Conservation (phyloP, 176 grass and related monocot genomes). For the Bolboschoenus planiculmis region DNA sequence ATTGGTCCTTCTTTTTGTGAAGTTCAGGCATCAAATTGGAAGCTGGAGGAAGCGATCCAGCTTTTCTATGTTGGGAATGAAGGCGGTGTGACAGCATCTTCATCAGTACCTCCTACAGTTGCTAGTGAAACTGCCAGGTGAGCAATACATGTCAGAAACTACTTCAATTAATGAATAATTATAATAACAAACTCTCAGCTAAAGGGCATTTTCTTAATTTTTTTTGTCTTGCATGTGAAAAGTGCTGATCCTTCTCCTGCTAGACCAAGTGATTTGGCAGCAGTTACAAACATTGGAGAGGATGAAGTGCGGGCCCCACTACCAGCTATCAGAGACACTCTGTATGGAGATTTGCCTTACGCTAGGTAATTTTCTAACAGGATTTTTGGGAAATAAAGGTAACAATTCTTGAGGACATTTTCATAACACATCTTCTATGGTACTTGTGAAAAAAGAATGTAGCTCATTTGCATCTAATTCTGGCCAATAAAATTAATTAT, state of each 20-base stretch:
- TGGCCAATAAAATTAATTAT: not conserved
- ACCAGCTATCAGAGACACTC: slow-evolving; percentile 73
- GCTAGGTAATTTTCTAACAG: not conserved
- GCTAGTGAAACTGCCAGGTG: slow-evolving; percentile 22
- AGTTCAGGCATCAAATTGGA: slow-evolving; percentile 72
- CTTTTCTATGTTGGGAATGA: slow-evolving; percentile 83
- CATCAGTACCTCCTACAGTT: slow-evolving; percentile 22
- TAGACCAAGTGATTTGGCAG: slow-evolving; percentile 30
- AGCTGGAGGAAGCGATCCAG: slow-evolving; percentile 84
- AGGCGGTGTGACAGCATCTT: slow-evolving; percentile 24
- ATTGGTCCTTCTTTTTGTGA: not conserved
- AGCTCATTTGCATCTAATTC: not conserved
- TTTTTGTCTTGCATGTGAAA: not conserved
- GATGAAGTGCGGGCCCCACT: slow-evolving; percentile 77
- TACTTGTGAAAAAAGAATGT: not conserved
- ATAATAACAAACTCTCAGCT: not conserved
- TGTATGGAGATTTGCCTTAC: slow-evolving; percentile 59
- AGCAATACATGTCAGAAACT: slow-evolving; percentile 6
- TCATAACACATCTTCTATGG: not conserved
- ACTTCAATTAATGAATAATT: slow-evolving; percentile 19
- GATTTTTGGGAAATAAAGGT: not conserved
- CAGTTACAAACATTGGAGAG: slow-evolving; percentile 42
- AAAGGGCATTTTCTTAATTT: not conserved
- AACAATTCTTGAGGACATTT: not conserved
- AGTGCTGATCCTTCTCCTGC: not conserved